Percentiles rank a stretch among this genome's conserved stretches.
These are phyloP conservation scores for Clonostachys rhizophaga DNA, from an alignment of 2,329 filamentous ascomycete genomes.

Conservation along the genomic window DNA sequence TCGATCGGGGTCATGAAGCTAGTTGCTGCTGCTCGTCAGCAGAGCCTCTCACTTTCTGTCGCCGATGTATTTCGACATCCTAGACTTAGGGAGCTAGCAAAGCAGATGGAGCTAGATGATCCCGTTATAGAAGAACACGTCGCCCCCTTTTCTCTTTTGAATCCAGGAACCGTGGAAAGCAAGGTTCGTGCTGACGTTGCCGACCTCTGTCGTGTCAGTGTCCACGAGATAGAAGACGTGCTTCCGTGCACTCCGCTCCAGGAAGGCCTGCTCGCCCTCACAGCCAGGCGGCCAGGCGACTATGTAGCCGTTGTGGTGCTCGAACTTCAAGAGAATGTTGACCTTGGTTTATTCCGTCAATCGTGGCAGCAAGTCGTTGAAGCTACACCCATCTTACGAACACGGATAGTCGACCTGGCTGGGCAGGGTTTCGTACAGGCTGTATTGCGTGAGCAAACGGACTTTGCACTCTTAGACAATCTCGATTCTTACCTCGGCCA, in stretches of 20 bases:
- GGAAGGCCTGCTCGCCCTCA: background rate
- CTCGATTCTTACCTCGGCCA: too few species aligned
- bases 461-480: too few species aligned
- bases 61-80: background rate
- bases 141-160: too few species aligned
- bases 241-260: constrained; percentile 6
- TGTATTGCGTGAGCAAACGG: background rate
- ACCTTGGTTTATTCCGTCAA: background rate
- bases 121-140: too few species aligned
- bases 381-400: background rate
- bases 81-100: background rate
- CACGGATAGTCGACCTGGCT: background rate
- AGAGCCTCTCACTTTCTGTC: background rate
- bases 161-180: too few species aligned
- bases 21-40: constrained; percentile 3
- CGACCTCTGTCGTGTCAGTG: background rate
- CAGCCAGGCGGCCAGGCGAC: background rate
- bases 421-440: background rate
- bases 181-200: too few species aligned
- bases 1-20: constrained; percentile 38
- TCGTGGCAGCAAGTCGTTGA: background rate
- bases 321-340: background rate
- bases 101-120: too few species aligned
- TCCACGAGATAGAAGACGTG: constrained; percentile 13
- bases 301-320: background rate